phyloP scores from a whole-genome alignment of 2,329 filamentous ascomycete genomes.

The Aureobasidium leucospermi region DNA sequence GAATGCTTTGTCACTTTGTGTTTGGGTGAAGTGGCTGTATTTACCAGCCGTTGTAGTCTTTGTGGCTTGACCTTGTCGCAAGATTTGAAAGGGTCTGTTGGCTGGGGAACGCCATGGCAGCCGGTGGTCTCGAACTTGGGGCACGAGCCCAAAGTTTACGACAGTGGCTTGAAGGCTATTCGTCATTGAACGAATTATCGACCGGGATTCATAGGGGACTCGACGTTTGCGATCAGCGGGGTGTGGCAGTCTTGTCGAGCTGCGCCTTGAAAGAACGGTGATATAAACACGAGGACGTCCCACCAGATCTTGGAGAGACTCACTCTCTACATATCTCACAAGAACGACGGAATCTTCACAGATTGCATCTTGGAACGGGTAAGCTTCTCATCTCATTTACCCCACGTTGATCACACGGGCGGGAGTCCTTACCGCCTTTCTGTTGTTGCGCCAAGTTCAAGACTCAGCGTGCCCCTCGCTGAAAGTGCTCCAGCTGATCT shows the following conservation, averaged over 20 bases:
- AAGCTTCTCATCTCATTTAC: not conserved
- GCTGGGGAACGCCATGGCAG: not conserved
- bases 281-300: not conserved
- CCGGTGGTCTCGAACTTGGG: not conserved
- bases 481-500: not conserved
- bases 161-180: slow-evolving; percentile 7
- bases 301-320: no score
- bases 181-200: not conserved
- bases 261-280: not conserved
- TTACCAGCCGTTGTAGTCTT: not conserved
- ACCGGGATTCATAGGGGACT: not conserved
- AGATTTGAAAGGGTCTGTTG: slow-evolving; percentile 2
- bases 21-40: not conserved
- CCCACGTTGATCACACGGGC: not conserved
- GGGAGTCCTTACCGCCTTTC: not conserved
- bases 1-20: not conserved
- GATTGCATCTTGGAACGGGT: not conserved
- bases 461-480: not conserved
- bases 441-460: not conserved
- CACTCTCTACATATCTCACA: not conserved
- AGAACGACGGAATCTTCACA: not conserved
- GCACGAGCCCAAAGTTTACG: not conserved
- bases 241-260: not conserved
- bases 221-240: not conserved
- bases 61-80: not conserved